phyloP scores from a whole-genome alignment of 2,329 filamentous ascomycete genomes.

The Neurospora crassa region DNA sequence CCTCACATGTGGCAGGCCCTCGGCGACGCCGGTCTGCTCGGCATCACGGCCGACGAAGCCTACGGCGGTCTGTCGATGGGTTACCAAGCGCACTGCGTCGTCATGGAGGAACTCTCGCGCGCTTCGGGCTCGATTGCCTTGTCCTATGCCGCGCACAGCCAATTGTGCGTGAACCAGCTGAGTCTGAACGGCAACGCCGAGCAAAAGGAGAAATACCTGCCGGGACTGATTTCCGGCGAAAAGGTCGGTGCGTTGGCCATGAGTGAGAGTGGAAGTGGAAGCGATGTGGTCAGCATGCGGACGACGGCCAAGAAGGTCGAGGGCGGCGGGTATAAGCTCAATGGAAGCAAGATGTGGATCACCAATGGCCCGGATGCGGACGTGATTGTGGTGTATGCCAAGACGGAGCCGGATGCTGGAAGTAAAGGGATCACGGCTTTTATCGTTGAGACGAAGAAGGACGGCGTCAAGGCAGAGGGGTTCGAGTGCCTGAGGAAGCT shows the following conservation, averaged over 20 bases:
- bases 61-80: slow-evolving; percentile 86
- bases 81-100: slow-evolving; percentile 91
- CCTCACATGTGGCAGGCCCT: slow-evolving; percentile 88
- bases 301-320: slow-evolving; percentile 71
- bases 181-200: slow-evolving; percentile 73
- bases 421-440: slow-evolving; percentile 95
- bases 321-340: slow-evolving; percentile 77
- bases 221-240: slow-evolving; percentile 69
- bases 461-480: slow-evolving; percentile 46
- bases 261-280: slow-evolving; percentile 85
- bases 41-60: slow-evolving; percentile 86
- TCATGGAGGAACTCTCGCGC: slow-evolving; percentile 89
- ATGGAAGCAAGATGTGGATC: slow-evolving; percentile 98
- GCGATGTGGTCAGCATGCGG: slow-evolving; percentile 94
- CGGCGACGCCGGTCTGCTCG: slow-evolving; percentile 82
- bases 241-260: slow-evolving; percentile 85
- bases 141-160: slow-evolving; percentile 88
- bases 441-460: slow-evolving; percentile 49
- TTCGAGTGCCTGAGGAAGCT: slow-evolving; percentile 86
- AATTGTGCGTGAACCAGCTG: slow-evolving; percentile 93
- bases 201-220: slow-evolving; percentile 75
- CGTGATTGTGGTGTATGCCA: slow-evolving; percentile 90
- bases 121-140: slow-evolving; percentile 78
- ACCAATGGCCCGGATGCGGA: slow-evolving; percentile 96
- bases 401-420: slow-evolving; percentile 70